phyloP scores from a whole-genome alignment of 129 eudicot species.

The Centaurea solstitialis region DNA sequence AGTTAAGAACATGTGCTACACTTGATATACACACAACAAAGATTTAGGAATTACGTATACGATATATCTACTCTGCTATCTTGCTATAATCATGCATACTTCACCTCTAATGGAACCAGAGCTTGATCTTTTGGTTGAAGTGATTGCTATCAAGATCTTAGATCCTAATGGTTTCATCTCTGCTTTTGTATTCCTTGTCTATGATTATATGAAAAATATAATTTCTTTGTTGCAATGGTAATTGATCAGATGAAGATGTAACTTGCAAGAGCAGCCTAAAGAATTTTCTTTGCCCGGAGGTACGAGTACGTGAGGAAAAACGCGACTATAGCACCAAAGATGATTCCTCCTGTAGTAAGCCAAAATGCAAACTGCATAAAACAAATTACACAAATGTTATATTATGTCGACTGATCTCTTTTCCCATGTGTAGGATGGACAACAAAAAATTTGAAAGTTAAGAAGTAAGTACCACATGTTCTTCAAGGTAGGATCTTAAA shows the following conservation, averaged over 20 bases:
- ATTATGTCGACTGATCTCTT: not conserved
- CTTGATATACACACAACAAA: not conserved
- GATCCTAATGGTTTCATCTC: constrained; percentile 12
- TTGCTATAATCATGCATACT: constrained; percentile 2
- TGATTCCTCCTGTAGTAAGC: constrained; percentile 85
- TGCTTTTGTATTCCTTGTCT: constrained; percentile 3
- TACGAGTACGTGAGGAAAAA: constrained; percentile 79
- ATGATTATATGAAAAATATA: not conserved
- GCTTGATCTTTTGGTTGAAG: not conserved
- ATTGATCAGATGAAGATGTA: constrained; percentile 13
- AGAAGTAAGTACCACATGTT: constrained; percentile 64
- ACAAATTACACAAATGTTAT: not conserved
- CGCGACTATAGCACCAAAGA: constrained; percentile 75
- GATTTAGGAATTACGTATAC: constrained; percentile 8
- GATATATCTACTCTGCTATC: not conserved
- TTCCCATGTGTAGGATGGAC: not conserved
- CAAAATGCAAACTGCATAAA: constrained; percentile 88
- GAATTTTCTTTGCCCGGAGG: constrained; percentile 73
- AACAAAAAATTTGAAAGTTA: constrained; percentile 4
- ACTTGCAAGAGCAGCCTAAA: constrained; percentile 37
- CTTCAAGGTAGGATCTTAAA: constrained; percentile 92
- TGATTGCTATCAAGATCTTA: not conserved
- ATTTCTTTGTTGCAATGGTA: not conserved
- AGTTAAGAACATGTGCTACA: not conserved
- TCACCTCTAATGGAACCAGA: constrained; percentile 12